A percentile compares a stretch with the other conserved stretches of the same genome.
Conservation (phyloP, 768 basidiomycete species). For the Mycena capillaripes region DNA sequence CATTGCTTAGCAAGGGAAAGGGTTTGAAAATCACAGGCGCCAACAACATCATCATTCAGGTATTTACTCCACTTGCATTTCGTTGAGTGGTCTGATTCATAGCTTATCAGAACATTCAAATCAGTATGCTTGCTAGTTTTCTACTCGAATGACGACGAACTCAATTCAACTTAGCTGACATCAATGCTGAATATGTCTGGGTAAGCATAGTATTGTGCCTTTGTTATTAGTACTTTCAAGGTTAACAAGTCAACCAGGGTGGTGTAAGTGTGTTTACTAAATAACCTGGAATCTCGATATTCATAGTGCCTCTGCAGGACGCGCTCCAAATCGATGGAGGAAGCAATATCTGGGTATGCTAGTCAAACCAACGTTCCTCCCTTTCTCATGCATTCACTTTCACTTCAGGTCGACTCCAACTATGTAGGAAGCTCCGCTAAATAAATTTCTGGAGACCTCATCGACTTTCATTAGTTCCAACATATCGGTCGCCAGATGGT, state of each 20-base stretch:
- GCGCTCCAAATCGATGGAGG: conserved; percentile 45
- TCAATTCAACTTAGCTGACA: conserved; percentile 31
- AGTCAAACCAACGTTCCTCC: not conserved
- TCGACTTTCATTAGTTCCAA: conserved; percentile 35
- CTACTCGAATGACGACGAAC: not conserved
- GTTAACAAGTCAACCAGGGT: not conserved
- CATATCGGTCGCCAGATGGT: conserved; percentile 44
- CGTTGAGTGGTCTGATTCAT: not conserved
- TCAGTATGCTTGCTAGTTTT: not conserved
- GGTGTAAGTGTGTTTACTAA: not conserved
- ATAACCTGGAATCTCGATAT: not conserved
- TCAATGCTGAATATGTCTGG: conserved; percentile 42
- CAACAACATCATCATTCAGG: conserved; percentile 43
- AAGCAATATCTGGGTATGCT: conserved; percentile 42
- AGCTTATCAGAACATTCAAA: conserved; percentile 35
- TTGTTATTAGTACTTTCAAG: not conserved
- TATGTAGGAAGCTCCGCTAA: not conserved
- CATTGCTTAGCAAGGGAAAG: conserved; percentile 21
- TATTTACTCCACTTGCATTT: not conserved
- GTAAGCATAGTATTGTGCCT: not conserved
- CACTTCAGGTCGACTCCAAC: conserved; percentile 27
- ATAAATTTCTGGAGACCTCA: not conserved
- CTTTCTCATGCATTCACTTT: not conserved
- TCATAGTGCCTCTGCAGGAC: conserved; percentile 27
- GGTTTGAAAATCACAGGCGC: conserved; percentile 38